A percentile compares a stretch with the other conserved stretches of the same genome.
These are phyloP conservation scores for Fusarium heterosporum DNA, from an alignment of 2,329 filamentous ascomycete genomes.

Conservation along the genomic window DNA sequence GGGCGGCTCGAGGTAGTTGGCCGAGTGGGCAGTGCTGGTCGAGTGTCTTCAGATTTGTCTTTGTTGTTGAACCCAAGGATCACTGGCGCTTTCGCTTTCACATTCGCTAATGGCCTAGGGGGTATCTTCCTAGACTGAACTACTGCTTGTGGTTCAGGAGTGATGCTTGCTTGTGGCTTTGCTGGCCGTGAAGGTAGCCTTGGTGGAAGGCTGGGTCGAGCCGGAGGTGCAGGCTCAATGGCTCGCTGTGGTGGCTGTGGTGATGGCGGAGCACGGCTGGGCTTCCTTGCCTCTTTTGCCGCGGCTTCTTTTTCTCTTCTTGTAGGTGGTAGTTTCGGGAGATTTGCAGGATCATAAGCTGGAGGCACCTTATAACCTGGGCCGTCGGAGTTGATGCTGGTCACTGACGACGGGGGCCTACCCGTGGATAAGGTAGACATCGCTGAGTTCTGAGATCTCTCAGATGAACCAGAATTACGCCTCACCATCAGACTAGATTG, in stretches of 20 bases:
- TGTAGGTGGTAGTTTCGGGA: slow-evolving; percentile 68
- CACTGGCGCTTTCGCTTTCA: slow-evolving; percentile 29
- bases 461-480: slow-evolving; percentile 69
- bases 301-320: slow-evolving; percentile 63
- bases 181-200: slow-evolving; percentile 63
- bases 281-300: slow-evolving; percentile 44
- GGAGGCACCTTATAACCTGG: slow-evolving; percentile 65
- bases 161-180: slow-evolving; percentile 42
- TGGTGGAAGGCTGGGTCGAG: slow-evolving; percentile 60
- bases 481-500: slow-evolving; percentile 57
- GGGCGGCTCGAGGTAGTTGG: slow-evolving; percentile 34
- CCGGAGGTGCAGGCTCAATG: slow-evolving; percentile 47
- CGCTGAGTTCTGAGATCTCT: slow-evolving; percentile 65
- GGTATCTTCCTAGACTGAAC: slow-evolving; percentile 35
- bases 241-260: slow-evolving; percentile 28
- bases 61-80: slow-evolving; percentile 35
- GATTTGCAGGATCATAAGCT: slow-evolving; percentile 64
- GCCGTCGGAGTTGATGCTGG: slow-evolving; percentile 60
- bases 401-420: slow-evolving; percentile 58
- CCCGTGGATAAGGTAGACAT: slow-evolving; percentile 65
- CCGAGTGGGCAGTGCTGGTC: slow-evolving; percentile 25
- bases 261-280: slow-evolving; percentile 35
- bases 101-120: slow-evolving; percentile 24
- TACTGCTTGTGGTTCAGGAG: slow-evolving; percentile 19
- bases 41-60: slow-evolving; percentile 22